phyloP scores from a whole-genome alignment of 129 eudicot species.

The Sambucus nigra region DNA sequence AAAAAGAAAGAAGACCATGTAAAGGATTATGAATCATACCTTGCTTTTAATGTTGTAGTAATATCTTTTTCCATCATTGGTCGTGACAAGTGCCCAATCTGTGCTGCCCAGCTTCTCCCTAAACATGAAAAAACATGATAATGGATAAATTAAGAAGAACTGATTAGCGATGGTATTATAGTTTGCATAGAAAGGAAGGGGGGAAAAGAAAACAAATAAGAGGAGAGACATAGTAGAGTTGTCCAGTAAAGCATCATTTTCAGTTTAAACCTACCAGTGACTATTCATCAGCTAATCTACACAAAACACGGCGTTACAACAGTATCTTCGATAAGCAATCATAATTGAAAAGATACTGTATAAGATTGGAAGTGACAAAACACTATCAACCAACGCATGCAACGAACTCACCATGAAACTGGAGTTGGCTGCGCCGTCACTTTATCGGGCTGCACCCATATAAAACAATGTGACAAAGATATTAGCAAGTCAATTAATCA shows the following conservation, averaged over 20 bases:
- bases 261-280: background rate
- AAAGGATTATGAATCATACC: slow-evolving; percentile 24
- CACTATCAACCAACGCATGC: background rate
- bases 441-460: slow-evolving; percentile 55
- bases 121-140: slow-evolving; percentile 12
- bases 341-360: background rate
- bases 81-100: slow-evolving; percentile 86
- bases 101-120: slow-evolving; percentile 93
- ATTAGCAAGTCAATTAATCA: slow-evolving; percentile 13
- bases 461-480: background rate
- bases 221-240: too few species aligned
- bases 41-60: slow-evolving; percentile 68
- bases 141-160: slow-evolving; percentile 7
- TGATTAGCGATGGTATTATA: background rate
- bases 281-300: too few species aligned
- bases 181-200: too few species aligned
- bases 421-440: slow-evolving; percentile 75
- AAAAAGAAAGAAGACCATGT: background rate
- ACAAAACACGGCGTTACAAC: too few species aligned
- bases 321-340: too few species aligned
- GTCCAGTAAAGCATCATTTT: too few species aligned
- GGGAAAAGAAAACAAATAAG: too few species aligned
- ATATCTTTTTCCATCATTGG: slow-evolving; percentile 92
- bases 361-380: background rate
- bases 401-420: slow-evolving; percentile 70